phyloP scores from a whole-genome alignment of 2,329 filamentous ascomycete species.

The Pestalotiopsis sp. region DNA sequence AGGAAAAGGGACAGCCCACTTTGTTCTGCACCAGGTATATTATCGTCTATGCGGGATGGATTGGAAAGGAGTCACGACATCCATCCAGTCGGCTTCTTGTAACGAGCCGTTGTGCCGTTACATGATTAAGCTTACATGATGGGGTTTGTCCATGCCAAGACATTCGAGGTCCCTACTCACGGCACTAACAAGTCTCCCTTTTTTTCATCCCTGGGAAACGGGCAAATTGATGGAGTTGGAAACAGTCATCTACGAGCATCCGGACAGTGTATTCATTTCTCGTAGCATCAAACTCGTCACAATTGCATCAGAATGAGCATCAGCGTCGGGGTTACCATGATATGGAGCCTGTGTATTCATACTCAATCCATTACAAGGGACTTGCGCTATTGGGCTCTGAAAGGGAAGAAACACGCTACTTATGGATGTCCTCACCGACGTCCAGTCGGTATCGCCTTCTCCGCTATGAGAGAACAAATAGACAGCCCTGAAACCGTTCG shows the following conservation, averaged over 20 bases:
- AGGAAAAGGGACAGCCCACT: neutral
- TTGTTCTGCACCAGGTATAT: neutral
- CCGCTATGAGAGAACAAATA: neutral
- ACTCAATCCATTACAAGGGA: neutral
- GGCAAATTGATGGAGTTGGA: too few relatives aligned
- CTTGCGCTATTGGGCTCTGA: neutral
- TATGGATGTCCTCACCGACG: conserved; percentile 12
- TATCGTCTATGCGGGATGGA: neutral
- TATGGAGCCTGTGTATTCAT: conserved; percentile 8
- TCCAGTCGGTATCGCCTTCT: neutral
- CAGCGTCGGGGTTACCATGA: neutral
- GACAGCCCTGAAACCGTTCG: neutral
- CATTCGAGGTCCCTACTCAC: too few relatives aligned
- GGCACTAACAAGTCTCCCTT: too few relatives aligned
- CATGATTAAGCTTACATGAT: too few relatives aligned
- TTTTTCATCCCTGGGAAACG: too few relatives aligned
- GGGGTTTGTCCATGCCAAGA: too few relatives aligned
- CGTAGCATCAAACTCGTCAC: neutral
- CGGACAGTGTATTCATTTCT: neutral
- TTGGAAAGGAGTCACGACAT: too few relatives aligned
- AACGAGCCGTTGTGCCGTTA: too few relatives aligned
- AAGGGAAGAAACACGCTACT: neutral
- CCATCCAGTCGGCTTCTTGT: too few relatives aligned
- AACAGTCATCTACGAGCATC: too few relatives aligned
- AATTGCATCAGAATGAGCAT: neutral